Evolutionary conservation across 495 filamentous ascomycete genomes (phyloP).

Genomic region (Xylaria sp.): DNA sequence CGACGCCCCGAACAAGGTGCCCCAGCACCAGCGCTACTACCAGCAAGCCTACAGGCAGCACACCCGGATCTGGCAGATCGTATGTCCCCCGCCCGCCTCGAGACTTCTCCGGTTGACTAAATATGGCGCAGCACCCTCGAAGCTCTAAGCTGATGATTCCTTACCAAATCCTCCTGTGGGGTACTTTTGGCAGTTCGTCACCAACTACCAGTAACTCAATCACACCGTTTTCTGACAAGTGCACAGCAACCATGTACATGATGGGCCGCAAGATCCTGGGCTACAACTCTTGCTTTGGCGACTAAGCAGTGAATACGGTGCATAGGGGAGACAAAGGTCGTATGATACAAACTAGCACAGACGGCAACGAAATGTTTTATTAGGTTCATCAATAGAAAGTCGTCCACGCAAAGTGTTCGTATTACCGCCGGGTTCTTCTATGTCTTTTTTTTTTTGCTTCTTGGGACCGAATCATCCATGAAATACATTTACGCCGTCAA

Average conservation of each 20-base stretch:
- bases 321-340: constrained; percentile 8
- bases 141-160: constrained; percentile 72
- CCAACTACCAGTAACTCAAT: neutral
- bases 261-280: constrained; percentile 66
- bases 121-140: constrained; percentile 63
- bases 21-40: constrained; percentile 80
- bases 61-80: constrained; percentile 85
- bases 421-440: constrained; percentile 14
- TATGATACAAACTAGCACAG: constrained; percentile 29
- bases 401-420: constrained; percentile 32
- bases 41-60: constrained; percentile 75
- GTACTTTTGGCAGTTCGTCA: constrained; percentile 56
- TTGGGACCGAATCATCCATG: constrained; percentile 17
- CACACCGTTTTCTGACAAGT: constrained; percentile 55
- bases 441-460: constrained; percentile 11
- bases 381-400: constrained; percentile 36
- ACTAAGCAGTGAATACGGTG: constrained; percentile 49
- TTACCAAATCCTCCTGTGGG: constrained; percentile 76
- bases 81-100: constrained; percentile 54
- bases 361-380: constrained; percentile 25
- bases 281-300: constrained; percentile 88
- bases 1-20: constrained; percentile 87
- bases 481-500: constrained; percentile 23
- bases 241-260: constrained; percentile 66
- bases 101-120: constrained; percentile 33